Evolutionary conservation across 495 filamentous ascomycete species (phyloP).

Genomic region (Ramalina intermedia): DNA sequence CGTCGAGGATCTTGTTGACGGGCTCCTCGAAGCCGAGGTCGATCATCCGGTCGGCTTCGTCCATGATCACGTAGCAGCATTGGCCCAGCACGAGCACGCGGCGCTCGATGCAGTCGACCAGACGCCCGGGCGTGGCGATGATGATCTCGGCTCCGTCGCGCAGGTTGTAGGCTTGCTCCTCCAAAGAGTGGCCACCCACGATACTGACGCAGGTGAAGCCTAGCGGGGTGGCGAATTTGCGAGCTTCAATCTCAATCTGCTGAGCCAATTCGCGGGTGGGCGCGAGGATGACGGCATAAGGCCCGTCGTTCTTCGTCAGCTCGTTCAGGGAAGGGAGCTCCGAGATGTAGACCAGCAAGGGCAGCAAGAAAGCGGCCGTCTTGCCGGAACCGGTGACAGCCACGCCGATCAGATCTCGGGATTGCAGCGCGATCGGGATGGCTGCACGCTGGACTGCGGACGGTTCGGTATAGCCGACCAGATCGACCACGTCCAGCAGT

Average conservation of each 20-base stretch:
- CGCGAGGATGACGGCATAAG: slow-evolving; percentile 90
- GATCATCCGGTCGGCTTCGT: slow-evolving; percentile 99
- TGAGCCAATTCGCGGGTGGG: slow-evolving; percentile 98
- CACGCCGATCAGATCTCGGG: slow-evolving; percentile 90
- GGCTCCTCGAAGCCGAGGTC: slow-evolving; percentile 96
- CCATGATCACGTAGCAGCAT: slow-evolving; percentile 97
- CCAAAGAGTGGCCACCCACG: slow-evolving; percentile 88
- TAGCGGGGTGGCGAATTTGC: slow-evolving; percentile 80
- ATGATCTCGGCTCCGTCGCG: slow-evolving; percentile 97
- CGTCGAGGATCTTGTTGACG: slow-evolving; percentile 95
- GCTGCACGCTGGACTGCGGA: slow-evolving; percentile 85
- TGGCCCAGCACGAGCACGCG: slow-evolving; percentile 82
- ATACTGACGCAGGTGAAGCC: slow-evolving; percentile 95
- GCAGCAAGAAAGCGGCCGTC: slow-evolving; percentile 88
- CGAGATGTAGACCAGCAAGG: slow-evolving; percentile 91
- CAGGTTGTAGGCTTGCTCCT: slow-evolving; percentile 86
- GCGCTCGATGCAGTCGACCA: slow-evolving; percentile 93
- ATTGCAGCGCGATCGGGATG: slow-evolving; percentile 89
- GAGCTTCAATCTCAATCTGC: slow-evolving; percentile 91
- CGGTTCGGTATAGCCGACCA: slow-evolving; percentile 87
- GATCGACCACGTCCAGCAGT: slow-evolving; percentile 66
- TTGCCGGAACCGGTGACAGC: slow-evolving; percentile 98
- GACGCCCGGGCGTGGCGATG: slow-evolving; percentile 91
- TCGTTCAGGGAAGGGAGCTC: slow-evolving; percentile 78
- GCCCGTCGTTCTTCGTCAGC: slow-evolving; percentile 84